Evolutionary conservation across 768 basidiomycete genomes (phyloP).

Genomic region (Heimioporus sp.): DNA sequence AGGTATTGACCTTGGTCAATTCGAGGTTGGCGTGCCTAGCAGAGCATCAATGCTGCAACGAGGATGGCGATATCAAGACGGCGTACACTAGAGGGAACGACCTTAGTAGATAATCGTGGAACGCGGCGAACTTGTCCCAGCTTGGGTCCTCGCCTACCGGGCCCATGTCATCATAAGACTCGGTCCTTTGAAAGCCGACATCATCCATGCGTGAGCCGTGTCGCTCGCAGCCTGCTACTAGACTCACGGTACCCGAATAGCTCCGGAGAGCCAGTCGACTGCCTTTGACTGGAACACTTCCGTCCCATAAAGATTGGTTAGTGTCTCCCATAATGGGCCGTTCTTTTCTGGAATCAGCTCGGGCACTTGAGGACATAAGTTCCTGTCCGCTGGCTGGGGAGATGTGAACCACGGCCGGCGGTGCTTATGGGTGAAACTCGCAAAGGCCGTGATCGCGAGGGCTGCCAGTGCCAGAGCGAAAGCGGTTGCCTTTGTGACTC

Average conservation of each 20-base stretch:
- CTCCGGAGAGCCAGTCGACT: conserved; percentile 37
- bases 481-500: conserved; percentile 1
- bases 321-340: conserved; percentile 29
- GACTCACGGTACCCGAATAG: conserved; percentile 42
- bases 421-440: neutral
- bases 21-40: conserved; percentile 47
- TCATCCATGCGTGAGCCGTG: conserved; percentile 4
- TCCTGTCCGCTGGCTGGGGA: neutral
- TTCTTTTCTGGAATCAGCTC: conserved; percentile 35
- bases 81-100: conserved; percentile 64
- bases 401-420: neutral
- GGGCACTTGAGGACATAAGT: conserved; percentile 36
- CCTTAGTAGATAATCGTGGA: conserved; percentile 53
- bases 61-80: neutral
- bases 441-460: conserved; percentile 15
- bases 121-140: conserved; percentile 52
- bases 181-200: conserved; percentile 37
- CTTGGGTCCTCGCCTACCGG: conserved; percentile 48
- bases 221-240: neutral
- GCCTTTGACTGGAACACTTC: conserved; percentile 35
- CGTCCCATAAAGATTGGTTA: conserved; percentile 32
- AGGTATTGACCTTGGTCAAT: conserved; percentile 59
- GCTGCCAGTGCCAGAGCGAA: conserved; percentile 14
- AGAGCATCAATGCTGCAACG: neutral
- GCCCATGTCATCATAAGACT: conserved; percentile 48